A percentile compares a stretch with the other conserved stretches of the same genome.
These are phyloP conservation scores for Cystobasidium ongulense DNA, from an alignment of 768 basidiomycete species.

Conservation along the genomic window DNA sequence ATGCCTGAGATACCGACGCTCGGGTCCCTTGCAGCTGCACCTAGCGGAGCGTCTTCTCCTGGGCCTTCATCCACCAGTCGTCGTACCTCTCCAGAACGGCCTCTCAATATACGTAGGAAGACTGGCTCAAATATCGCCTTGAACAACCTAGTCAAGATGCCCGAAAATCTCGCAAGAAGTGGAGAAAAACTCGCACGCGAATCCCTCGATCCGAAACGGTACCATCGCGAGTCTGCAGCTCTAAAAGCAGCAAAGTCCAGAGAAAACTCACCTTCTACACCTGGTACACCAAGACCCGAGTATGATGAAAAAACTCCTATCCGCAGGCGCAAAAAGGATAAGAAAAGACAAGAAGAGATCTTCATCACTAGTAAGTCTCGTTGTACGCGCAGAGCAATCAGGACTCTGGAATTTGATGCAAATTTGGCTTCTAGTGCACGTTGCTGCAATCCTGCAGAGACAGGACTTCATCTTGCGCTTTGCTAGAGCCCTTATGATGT, in stretches of 20 bases:
- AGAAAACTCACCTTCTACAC: not conserved
- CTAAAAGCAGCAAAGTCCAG: constrained; percentile 14
- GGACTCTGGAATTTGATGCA: constrained; percentile 54
- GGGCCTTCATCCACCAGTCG: not conserved
- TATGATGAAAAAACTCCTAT: constrained; percentile 33
- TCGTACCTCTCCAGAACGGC: not conserved
- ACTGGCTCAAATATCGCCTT: not conserved
- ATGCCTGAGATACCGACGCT: constrained; percentile 3
- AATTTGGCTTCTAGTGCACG: constrained; percentile 53
- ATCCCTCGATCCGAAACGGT: constrained; percentile 19
- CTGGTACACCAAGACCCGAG: constrained; percentile 44
- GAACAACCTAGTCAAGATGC: not conserved
- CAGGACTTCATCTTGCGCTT: constrained; percentile 52
- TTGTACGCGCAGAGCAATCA: not conserved
- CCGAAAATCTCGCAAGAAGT: not conserved
- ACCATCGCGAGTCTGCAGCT: constrained; percentile 29
- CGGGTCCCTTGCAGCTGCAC: not conserved
- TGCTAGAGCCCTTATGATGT: constrained; percentile 51
- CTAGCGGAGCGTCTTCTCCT: not conserved
- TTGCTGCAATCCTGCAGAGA: constrained; percentile 56
- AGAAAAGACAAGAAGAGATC: constrained; percentile 49
- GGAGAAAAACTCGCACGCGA: constrained; percentile 13
- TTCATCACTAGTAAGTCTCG: constrained; percentile 53
- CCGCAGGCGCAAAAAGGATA: constrained; percentile 36
- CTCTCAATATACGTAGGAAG: not conserved